Evolutionary conservation across 108 stramenopile species (phyloP).

Genomic region (Stephanodiscus minutulus): DNA sequence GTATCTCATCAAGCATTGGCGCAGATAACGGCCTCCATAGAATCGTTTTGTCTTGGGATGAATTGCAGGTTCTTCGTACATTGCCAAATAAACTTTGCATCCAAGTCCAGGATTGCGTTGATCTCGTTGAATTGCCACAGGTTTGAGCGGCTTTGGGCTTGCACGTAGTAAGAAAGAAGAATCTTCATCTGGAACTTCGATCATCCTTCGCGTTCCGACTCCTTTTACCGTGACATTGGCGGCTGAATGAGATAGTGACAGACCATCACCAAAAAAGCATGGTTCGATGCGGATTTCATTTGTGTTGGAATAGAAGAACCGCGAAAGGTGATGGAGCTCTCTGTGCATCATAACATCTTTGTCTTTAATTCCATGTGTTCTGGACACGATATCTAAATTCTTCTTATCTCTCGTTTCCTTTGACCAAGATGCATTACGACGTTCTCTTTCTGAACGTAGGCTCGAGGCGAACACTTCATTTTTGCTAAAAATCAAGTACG

Average conservation of each 20-base stretch:
- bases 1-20: conserved; percentile 79
- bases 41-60: conserved; percentile 53
- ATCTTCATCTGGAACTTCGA: conserved; percentile 88
- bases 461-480: conserved; percentile 80
- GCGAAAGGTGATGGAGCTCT: conserved; percentile 76
- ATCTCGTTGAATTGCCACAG: conserved; percentile 76
- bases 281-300: conserved; percentile 60
- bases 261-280: conserved; percentile 22
- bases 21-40: conserved; percentile 64
- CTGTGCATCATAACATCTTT: conserved; percentile 55
- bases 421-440: conserved; percentile 63
- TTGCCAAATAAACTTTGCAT: conserved; percentile 78
- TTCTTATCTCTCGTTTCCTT: conserved; percentile 46
- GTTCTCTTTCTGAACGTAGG: conserved; percentile 70
- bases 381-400: conserved; percentile 47
- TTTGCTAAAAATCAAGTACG: conserved; percentile 72
- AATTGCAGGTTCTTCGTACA: conserved; percentile 80
- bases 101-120: conserved; percentile 67
- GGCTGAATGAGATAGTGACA: conserved; percentile 20
- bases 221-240: conserved; percentile 70
- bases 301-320: conserved; percentile 72
- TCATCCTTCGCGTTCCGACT: conserved; percentile 54
- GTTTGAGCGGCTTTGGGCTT: conserved; percentile 64
- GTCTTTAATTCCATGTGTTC: conserved; percentile 49
- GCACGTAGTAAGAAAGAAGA: conserved; percentile 83